Base-by-base conservation (phyloP, 2,329 filamentous ascomycete species). In the Diplocarpon rosae region DNA sequence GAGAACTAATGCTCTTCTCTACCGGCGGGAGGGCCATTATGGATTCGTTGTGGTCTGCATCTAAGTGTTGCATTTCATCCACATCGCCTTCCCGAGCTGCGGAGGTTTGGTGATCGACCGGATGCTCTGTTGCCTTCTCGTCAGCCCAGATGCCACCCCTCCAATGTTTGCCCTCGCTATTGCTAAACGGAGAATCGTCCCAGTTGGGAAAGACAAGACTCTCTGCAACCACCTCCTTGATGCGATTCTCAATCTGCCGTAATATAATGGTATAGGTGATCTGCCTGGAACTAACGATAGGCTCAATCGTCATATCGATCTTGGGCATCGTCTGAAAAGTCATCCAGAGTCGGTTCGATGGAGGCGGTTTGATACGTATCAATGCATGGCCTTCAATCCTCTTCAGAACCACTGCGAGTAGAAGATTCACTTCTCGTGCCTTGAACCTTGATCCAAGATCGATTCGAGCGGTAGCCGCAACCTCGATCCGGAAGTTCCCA, bases 331-430 rank as follows among this genome's bases (percentile, higher is more conserved):
- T 79, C 61, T 93, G 85, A 60, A 98, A 98, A 1, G 88, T 83
- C 54, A 96, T 78, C 92, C 92, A 98, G n/a, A 95, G 64, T 33
- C 92, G 78, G 62, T 98, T 98, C 63, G 88, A 95, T 0, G 92
- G 92, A 13, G 90, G 87, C 6, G 92, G 86, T 63, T 98, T 98
- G 63, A 96, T 80, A 58, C 87, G 84, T 57, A 95, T 72, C 27
- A 95, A 67, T 37, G 85, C 66, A 56, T 94, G 90, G 0, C 92
- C 92, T 56, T 93, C 85, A 1, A 96, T 69, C 55, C 81, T 85
- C 61, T 85, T 89, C 45, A 95, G 63, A 1, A 92, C 83, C 3
- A 88, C 85, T 3, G 92, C 87, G 30, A 98, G 73, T 9, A 95
- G 74, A 40, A 98, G 71, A 50, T 90, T 88, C 39, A 96, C 88